A percentile compares a stretch with the other conserved stretches of the same genome.
phyloP scores from a whole-genome alignment of 2,329 filamentous ascomycete species.

The Penicillium sp. region DNA sequence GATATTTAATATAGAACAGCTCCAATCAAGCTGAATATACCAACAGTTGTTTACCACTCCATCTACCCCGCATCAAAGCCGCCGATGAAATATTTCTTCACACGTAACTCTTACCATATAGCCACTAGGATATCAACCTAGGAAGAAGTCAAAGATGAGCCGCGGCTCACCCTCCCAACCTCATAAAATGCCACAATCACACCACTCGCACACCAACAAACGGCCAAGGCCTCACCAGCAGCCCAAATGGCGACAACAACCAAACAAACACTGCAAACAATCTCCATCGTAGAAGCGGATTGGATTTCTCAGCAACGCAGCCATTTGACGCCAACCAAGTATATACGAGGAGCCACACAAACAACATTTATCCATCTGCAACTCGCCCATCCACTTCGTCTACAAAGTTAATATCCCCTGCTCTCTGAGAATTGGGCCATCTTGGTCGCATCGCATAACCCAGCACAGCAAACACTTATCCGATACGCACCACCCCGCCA shows the following conservation, averaged over 20 bases:
- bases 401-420: background rate
- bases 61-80: background rate
- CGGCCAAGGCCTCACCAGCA: background rate
- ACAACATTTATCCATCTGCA: background rate
- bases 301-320: slow-evolving; percentile 16
- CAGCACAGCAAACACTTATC: background rate
- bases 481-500: background rate
- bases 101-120: background rate
- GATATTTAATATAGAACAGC: too few species aligned
- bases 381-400: background rate
- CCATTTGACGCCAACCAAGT: background rate
- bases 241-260: slow-evolving; percentile 4
- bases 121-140: background rate
- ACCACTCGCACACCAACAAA: background rate
- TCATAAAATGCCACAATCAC: background rate
- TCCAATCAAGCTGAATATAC: too few species aligned
- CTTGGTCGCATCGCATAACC: background rate
- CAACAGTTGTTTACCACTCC: background rate
- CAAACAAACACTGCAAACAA: slow-evolving; percentile 34
- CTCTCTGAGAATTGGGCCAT: background rate
- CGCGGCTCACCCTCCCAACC: background rate
- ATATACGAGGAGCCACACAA: background rate
- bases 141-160: background rate
- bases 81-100: background rate
- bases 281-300: background rate